phyloP scores from a whole-genome alignment of 139 green algal genomes.

The Eudorina sp. region DNA sequence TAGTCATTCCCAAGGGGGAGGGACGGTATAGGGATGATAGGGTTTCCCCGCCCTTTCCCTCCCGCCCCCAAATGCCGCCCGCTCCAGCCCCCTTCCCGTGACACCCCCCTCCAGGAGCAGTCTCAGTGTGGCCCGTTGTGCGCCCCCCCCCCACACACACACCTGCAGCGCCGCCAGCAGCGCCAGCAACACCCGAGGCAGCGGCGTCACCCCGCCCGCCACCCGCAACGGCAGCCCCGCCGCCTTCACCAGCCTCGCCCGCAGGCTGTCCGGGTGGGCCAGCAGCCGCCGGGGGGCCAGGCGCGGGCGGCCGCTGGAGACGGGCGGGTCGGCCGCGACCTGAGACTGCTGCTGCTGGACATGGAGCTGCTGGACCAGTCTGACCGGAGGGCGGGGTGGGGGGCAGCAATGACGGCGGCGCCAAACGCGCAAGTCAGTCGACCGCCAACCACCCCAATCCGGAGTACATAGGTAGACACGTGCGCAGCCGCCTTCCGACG shows the following conservation, averaged over 20 bases:
- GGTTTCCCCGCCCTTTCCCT: slow-evolving; percentile 2
- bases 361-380: too few species aligned
- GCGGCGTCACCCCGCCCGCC: background rate
- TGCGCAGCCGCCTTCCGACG: too few species aligned
- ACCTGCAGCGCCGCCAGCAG: slow-evolving; percentile 46
- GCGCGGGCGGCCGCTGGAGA: background rate
- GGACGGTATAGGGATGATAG: too few species aligned
- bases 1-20: too few species aligned
- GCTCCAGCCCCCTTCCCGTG: background rate
- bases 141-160: background rate
- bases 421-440: too few species aligned
- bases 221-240: slow-evolving; percentile 19
- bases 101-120: too few species aligned
- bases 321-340: background rate
- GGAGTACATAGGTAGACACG: too few species aligned
- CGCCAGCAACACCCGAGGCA: slow-evolving; percentile 25
- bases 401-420: too few species aligned
- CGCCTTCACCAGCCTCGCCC: background rate
- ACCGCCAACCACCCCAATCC: too few species aligned
- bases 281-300: background rate
- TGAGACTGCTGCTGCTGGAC: too few species aligned
- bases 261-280: background rate
- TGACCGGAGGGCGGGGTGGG: too few species aligned
- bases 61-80: background rate
- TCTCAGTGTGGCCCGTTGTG: too few species aligned